A percentile compares a stretch with the other conserved stretches of the same genome.
These are phyloP conservation scores for Claviceps quebecensis DNA, from an alignment of 2,329 filamentous ascomycete genomes.

Conservation along the genomic window DNA sequence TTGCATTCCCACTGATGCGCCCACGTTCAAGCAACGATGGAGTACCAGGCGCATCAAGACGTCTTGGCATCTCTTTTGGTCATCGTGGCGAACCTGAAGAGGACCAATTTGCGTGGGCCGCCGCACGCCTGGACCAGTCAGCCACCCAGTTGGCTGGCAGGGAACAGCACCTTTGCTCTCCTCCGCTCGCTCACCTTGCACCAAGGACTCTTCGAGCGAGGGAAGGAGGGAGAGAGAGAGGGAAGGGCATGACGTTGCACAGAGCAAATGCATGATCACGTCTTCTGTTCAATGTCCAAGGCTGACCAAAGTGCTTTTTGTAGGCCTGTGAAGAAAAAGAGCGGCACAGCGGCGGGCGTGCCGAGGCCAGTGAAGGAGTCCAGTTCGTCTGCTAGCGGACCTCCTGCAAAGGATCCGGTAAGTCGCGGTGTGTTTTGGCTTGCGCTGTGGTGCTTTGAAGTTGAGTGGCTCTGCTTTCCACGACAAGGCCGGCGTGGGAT, in stretches of 20 bases:
- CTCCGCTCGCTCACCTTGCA: not conserved
- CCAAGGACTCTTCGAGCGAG: not conserved
- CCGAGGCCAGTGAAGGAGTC: slow-evolving; percentile 51
- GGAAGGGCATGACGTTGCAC: not conserved
- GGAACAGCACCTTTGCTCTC: not conserved
- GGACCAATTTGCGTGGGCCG: no score
- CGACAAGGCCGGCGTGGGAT: not conserved
- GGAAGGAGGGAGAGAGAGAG: not conserved
- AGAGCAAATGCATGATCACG: not conserved
- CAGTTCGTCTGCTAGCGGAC: slow-evolving; percentile 44
- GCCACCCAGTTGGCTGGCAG: not conserved
- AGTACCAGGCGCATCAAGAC: no score
- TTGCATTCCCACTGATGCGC: not conserved
- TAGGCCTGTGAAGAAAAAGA: slow-evolving; percentile 62
- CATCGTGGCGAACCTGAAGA: no score
- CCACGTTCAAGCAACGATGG: no score
- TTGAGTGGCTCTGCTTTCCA: not conserved
- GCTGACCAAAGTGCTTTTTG: slow-evolving; percentile 1
- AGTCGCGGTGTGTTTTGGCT: slow-evolving; percentile 12
- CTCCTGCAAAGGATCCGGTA: slow-evolving; percentile 39
- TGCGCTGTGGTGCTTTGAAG: not conserved
- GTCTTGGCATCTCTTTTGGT: no score
- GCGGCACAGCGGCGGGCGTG: slow-evolving; percentile 53
- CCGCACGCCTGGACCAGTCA: not conserved
- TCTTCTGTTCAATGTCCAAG: not conserved